These are phyloP conservation scores for Cicer bijugum DNA, from an alignment of 306 rosid genomes.

Conservation along the genomic window DNA sequence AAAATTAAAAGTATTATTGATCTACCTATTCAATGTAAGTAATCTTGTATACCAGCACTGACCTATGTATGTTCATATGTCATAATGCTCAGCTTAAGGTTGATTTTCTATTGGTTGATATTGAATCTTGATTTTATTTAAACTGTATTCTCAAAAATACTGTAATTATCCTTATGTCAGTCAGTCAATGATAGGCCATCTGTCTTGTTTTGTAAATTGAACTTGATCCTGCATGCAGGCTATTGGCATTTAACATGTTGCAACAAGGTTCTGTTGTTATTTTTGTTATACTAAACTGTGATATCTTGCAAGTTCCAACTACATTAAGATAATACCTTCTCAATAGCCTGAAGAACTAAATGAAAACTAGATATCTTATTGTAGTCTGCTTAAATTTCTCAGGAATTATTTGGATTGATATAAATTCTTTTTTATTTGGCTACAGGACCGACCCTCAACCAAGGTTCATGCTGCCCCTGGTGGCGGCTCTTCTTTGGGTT, in stretches of 20 bases:
- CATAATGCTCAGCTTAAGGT: background rate
- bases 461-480: constrained; percentile 98
- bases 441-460: constrained; percentile 98
- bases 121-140: background rate
- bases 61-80: constrained; percentile 2
- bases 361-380: constrained; percentile 28
- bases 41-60: constrained; percentile 7
- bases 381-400: constrained; percentile 3
- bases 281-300: background rate
- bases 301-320: constrained; percentile 17
- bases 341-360: constrained; percentile 18
- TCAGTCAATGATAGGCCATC: background rate
- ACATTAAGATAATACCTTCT: background rate
- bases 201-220: constrained; percentile 23
- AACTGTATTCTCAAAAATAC: background rate
- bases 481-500: constrained; percentile 93
- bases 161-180: background rate
- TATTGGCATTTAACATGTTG: background rate
- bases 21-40: background rate
- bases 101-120: background rate
- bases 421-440: constrained; percentile 20
- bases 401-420: constrained; percentile 3
- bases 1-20: background rate
- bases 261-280: background rate
- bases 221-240: constrained; percentile 5